Percentiles rank a stretch among this genome's conserved stretches.
Evolutionary conservation across 495 filamentous ascomycete genomes (phyloP).

Genomic region (Penicillium canescens): DNA sequence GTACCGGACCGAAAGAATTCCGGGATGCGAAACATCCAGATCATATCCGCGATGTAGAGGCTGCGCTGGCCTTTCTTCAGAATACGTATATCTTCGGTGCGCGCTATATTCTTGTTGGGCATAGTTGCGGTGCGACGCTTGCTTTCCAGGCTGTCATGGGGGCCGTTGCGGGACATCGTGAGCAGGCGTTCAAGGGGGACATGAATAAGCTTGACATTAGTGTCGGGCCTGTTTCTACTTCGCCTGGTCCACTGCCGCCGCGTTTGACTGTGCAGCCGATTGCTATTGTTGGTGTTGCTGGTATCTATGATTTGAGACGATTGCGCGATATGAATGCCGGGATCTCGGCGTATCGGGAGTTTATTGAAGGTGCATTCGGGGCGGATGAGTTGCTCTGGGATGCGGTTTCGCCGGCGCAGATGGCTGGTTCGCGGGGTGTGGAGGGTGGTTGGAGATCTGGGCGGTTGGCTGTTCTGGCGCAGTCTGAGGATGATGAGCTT

Average conservation of each 20-base stretch:
- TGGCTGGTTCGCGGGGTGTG: slow-evolving; percentile 31
- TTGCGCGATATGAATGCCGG: slow-evolving; percentile 49
- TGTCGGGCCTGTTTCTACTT: slow-evolving; percentile 14
- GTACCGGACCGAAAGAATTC: slow-evolving; percentile 34
- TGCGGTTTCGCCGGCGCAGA: slow-evolving; percentile 49
- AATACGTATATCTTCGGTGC: slow-evolving; percentile 48
- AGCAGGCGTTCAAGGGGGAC: slow-evolving; percentile 11
- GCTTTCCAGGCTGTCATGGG: slow-evolving; percentile 67
- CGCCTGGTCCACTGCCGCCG: slow-evolving; percentile 23
- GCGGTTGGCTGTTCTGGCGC: slow-evolving; percentile 54
- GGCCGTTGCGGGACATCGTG: slow-evolving; percentile 24
- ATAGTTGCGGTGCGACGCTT: slow-evolving; percentile 74
- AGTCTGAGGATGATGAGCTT: slow-evolving; percentile 61
- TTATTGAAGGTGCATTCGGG: slow-evolving; percentile 67
- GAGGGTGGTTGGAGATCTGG: slow-evolving; percentile 42
- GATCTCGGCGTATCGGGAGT: slow-evolving; percentile 54
- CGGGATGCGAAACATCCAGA: slow-evolving; percentile 66
- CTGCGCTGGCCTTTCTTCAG: slow-evolving; percentile 62
- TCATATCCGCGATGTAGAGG: slow-evolving; percentile 68
- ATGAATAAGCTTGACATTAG: slow-evolving; percentile 4
- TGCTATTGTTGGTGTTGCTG: slow-evolving; percentile 61
- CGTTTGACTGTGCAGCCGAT: slow-evolving; percentile 29
- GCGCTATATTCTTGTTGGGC: slow-evolving; percentile 68
- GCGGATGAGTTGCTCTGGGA: slow-evolving; percentile 50
- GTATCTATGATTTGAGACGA: slow-evolving; percentile 65